Conservation (phyloP, 306 rosid genomes). For the Casuarina glauca region DNA sequence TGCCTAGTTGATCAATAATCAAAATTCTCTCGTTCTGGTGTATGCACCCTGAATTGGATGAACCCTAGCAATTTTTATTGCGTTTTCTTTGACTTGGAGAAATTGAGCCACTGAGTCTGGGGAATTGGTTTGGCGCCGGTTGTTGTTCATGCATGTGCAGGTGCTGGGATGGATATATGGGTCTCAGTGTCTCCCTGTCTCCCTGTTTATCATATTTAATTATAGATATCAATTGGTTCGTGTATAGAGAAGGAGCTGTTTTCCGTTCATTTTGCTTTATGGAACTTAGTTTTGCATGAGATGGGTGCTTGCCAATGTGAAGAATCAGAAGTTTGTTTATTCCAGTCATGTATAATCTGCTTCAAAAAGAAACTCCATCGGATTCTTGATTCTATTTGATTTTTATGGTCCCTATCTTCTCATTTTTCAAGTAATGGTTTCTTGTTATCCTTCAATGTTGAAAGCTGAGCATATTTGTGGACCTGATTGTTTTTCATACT, state of each 20-base stretch:
- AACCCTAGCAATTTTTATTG: background rate
- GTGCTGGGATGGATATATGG: background rate
- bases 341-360: background rate
- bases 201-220: background rate
- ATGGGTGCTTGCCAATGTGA: no score
- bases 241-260: background rate
- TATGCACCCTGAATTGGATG: background rate
- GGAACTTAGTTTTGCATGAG: background rate
- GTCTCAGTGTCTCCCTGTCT: background rate
- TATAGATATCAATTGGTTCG: background rate
- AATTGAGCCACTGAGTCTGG: background rate
- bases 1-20: background rate
- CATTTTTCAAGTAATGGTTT: background rate
- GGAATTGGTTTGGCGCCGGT: background rate
- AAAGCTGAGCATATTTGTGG: background rate
- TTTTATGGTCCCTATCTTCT: background rate
- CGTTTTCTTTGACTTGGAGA: background rate
- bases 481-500: background rate
- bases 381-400: background rate
- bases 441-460: background rate
- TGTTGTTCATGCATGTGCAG: background rate
- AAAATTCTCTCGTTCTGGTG: background rate
- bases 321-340: background rate
- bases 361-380: background rate
- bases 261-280: background rate